Evolutionary conservation across 2,329 filamentous ascomycete species (phyloP), one percentile per base, ranked within the genome.

Genomic region (Hypocrella siamensis): DNA sequence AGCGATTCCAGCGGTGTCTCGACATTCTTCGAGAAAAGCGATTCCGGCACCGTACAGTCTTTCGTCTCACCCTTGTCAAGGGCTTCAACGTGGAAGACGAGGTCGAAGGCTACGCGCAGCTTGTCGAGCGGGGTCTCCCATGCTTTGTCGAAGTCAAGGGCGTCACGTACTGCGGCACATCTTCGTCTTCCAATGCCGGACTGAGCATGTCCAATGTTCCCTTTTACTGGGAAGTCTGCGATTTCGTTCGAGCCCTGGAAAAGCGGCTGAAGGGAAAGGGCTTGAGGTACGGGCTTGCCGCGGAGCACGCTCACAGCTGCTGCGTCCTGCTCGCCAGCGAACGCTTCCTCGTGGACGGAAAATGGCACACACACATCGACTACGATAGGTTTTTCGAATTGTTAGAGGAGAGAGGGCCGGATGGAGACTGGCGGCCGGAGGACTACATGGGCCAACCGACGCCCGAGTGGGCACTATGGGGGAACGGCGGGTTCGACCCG

Each of bases 41-140:
- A 26, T 79, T 82, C 60, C 68, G 76, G 33, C 88, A 94, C 51
- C 77, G 88, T 33, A 96, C 90, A 5, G 90, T 96, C 4, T 96
- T 93, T 64, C 76, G 90, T 2, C 68, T 96, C 4, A 96, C 88
- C 0, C 75, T 98, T 3, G 90, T 96, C 49, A 96, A 96, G 60
- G 88, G 86, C 3, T 96, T 98, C 69, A 96, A 98, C 51, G 75
- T 96, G 40, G 88, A 93, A 17, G 86, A 93, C 43, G 90, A 94
- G 54, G 84, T 78, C 5, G 70, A 78, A 41, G 88, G 88, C 4
- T 96, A 98, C 48, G 88, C 88, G 0, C 75, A 83, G 46, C 73
- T 96, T 2, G 80, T 96, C 14, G 81, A 86, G 48, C 75, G 76
- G 41, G 86, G 80, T 1, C 64, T 93, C 16, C 88, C 88, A 0